Percentiles rank a stretch among this genome's conserved stretches.
phyloP scores from a whole-genome alignment of 2,329 filamentous ascomycete genomes.

The Byssothecium circinans region DNA sequence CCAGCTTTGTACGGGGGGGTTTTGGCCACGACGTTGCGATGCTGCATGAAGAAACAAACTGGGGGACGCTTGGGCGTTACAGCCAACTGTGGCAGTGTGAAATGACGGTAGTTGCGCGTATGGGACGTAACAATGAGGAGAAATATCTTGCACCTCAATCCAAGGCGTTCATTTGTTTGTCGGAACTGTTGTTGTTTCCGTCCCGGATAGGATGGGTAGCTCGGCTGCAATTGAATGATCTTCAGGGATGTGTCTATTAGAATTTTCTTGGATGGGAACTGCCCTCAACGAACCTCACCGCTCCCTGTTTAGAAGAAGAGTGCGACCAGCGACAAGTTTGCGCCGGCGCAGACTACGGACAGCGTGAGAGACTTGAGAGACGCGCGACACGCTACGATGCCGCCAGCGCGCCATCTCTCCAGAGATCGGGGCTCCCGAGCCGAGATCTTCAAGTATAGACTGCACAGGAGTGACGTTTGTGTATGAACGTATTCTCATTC shows the following conservation, averaged over 20 bases:
- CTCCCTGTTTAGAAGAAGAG: conserved; percentile 1
- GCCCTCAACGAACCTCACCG: not conserved
- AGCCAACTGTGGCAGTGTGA: conserved; percentile 4
- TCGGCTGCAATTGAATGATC: not conserved
- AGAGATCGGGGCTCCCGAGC: conserved; percentile 13
- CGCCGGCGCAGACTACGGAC: conserved; percentile 5
- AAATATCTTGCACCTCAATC: too few relatives aligned
- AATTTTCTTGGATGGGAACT: not conserved
- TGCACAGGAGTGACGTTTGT: not conserved
- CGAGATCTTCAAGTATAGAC: too few relatives aligned
- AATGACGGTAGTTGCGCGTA: not conserved
- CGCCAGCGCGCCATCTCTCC: conserved; percentile 19
- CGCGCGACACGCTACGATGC: conserved; percentile 5
- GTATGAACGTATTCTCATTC: too few relatives aligned
- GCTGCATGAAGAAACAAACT: not conserved
- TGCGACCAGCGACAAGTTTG: conserved; percentile 5
- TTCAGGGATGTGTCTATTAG: not conserved
- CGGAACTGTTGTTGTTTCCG: too few relatives aligned
- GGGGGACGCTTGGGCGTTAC: not conserved
- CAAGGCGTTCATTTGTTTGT: too few relatives aligned
- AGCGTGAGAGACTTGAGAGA: conserved; percentile 4
- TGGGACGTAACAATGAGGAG: not conserved
- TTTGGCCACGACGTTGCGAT: conserved; percentile 1
- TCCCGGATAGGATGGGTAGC: not conserved
- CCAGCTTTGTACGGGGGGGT: too few relatives aligned